A percentile compares a stretch with the other conserved stretches of the same genome.
phyloP scores from a whole-genome alignment of 139 green algal genomes.

The Parachlorella kessleri region DNA sequence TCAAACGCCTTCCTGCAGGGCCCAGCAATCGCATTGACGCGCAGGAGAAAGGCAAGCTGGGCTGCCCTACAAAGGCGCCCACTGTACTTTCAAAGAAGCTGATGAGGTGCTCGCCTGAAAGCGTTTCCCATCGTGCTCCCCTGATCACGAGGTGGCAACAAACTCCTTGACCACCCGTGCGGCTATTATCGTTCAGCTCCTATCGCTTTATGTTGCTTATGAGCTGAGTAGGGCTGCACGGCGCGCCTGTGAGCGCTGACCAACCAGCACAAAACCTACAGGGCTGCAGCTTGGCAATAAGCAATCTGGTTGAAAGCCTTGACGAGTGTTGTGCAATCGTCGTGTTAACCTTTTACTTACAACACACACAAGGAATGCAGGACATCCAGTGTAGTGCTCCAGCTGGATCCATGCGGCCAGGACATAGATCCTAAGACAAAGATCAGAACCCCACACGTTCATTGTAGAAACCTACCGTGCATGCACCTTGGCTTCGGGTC shows the following conservation, averaged over 20 bases:
- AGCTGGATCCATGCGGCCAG: neutral
- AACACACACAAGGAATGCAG: neutral
- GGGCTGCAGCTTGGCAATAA: neutral
- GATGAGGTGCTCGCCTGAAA: too few relatives aligned
- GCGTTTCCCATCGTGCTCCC: conserved; percentile 68
- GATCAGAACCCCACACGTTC: too few relatives aligned
- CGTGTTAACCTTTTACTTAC: neutral
- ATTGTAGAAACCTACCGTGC: neutral
- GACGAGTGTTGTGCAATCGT: neutral
- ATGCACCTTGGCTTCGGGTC: neutral
- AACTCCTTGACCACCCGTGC: neutral
- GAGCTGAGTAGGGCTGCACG: neutral
- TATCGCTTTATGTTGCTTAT: neutral
- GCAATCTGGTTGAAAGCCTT: neutral
- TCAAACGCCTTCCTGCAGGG: conserved; percentile 73
- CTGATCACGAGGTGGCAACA: too few relatives aligned
- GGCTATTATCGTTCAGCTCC: neutral
- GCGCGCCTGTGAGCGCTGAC: too few relatives aligned
- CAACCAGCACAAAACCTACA: neutral
- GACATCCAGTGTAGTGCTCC: neutral
- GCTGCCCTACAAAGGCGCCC: neutral
- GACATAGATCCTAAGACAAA: neutral
- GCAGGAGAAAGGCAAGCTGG: neutral
- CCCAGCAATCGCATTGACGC: conserved; percentile 29
- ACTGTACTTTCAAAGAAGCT: too few relatives aligned